Conservation (phyloP, 768 basidiomycete genomes). For the Phylloporus sp. region DNA sequence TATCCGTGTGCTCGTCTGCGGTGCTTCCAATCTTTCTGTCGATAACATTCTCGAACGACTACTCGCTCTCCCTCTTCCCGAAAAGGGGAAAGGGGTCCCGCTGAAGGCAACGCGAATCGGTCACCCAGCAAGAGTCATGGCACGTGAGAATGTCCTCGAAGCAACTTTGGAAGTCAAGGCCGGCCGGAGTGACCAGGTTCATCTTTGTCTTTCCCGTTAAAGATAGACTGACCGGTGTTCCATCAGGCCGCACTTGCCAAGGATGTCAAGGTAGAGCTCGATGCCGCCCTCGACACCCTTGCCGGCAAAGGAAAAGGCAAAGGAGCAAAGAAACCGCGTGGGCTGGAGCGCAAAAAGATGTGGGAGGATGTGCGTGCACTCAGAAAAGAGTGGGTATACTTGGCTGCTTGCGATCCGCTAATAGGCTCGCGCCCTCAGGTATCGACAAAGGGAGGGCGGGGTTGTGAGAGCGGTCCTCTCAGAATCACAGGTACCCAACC, state of each 20-base stretch:
- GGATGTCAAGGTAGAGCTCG: slow-evolving; percentile 86
- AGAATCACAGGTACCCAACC: slow-evolving; percentile 58
- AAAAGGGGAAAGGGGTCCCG: slow-evolving; percentile 38
- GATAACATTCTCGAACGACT: slow-evolving; percentile 94
- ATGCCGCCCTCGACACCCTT: slow-evolving; percentile 58
- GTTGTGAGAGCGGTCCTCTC: slow-evolving; percentile 77
- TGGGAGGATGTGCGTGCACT: slow-evolving; percentile 86
- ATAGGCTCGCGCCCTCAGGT: slow-evolving; percentile 42
- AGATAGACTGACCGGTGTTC: not conserved
- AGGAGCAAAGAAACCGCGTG: slow-evolving; percentile 67
- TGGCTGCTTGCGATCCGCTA: not conserved
- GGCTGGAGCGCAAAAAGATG: slow-evolving; percentile 71
- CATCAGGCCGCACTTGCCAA: slow-evolving; percentile 71
- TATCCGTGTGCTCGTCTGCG: slow-evolving; percentile 76
- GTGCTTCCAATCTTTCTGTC: slow-evolving; percentile 90
- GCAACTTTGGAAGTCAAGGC: slow-evolving; percentile 72
- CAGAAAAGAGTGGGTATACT: slow-evolving; percentile 72
- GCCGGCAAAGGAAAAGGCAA: slow-evolving; percentile 70
- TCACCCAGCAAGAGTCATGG: slow-evolving; percentile 91
- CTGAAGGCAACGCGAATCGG: slow-evolving; percentile 83
- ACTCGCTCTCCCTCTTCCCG: slow-evolving; percentile 49
- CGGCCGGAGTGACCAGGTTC: slow-evolving; percentile 63
- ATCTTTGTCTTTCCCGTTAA: not conserved
- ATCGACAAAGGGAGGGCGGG: slow-evolving; percentile 81
- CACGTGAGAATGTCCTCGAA: slow-evolving; percentile 58